Conservation (phyloP, 257 asterid genomes). For the Solanum ossicruentum region DNA sequence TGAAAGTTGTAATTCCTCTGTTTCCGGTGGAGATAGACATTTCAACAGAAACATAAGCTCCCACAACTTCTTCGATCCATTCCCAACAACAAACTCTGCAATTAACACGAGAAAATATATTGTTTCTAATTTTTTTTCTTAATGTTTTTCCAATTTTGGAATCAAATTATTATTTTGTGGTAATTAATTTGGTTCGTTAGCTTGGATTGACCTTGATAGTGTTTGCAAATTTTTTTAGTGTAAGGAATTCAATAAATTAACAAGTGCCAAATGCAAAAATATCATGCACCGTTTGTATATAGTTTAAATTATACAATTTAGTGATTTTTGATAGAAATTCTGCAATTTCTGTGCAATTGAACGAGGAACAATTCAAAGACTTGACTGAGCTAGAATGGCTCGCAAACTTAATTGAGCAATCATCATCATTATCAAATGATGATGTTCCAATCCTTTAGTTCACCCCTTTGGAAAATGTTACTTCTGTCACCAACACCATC, state of each 20-base stretch:
- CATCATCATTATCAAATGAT: conserved; percentile 82
- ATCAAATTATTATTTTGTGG: neutral
- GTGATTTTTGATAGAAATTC: neutral
- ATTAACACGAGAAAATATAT: neutral
- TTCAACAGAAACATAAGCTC: conserved; percentile 66
- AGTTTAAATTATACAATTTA: neutral
- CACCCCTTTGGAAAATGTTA: conserved; percentile 23
- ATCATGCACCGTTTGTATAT: no score
- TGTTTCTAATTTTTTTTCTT: neutral
- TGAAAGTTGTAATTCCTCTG: conserved; percentile 72
- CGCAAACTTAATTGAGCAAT: conserved; percentile 87
- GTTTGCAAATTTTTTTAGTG: neutral
- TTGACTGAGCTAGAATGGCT: conserved; percentile 98
- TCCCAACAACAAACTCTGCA: conserved; percentile 42
- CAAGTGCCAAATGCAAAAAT: neutral
- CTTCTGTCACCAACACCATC: conserved; percentile 16
- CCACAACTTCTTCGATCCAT: conserved; percentile 60
- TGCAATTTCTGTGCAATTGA: neutral
- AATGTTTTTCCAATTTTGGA: neutral
- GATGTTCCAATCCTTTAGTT: conserved; percentile 49
- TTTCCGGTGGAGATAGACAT: conserved; percentile 55
- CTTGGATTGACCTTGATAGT: neutral
- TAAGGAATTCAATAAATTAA: neutral
- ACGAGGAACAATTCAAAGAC: conserved; percentile 56
- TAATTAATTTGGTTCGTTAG: neutral